A percentile compares a stretch with the other conserved stretches of the same genome.
phyloP scores from a whole-genome alignment of 2,329 filamentous ascomycete species.

The Talaromyces sp. region DNA sequence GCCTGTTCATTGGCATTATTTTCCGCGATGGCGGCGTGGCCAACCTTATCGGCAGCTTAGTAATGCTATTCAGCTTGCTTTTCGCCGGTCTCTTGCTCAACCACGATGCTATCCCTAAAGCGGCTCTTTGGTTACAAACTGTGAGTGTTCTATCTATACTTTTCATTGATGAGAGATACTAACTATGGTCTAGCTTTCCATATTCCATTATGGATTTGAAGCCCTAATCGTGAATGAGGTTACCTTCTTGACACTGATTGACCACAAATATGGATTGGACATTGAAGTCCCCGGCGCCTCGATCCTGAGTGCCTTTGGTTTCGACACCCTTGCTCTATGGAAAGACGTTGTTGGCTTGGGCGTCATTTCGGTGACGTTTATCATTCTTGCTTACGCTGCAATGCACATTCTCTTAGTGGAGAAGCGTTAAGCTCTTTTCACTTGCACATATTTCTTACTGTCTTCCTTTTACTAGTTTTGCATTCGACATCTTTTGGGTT shows the following conservation, averaged over 20 bases:
- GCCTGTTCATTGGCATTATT: conserved; percentile 91
- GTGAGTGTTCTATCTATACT: conserved; percentile 38
- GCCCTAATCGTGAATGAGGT: conserved; percentile 97
- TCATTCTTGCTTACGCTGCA: conserved; percentile 79
- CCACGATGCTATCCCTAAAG: conserved; percentile 81
- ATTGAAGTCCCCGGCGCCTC: conserved; percentile 93
- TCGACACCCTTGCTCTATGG: conserved; percentile 83
- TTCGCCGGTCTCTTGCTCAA: conserved; percentile 94
- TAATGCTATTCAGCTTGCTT: conserved; percentile 94
- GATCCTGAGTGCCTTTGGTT: conserved; percentile 91
- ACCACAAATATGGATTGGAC: conserved; percentile 92
- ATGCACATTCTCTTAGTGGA: conserved; percentile 94
- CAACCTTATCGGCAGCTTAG: conserved; percentile 85
- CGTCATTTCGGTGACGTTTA: conserved; percentile 74
- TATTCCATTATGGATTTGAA: conserved; percentile 98
- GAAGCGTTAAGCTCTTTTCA: conserved; percentile 55
- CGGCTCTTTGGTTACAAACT: conserved; percentile 82
- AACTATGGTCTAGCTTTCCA: conserved; percentile 59
- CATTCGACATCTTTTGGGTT: background rate
- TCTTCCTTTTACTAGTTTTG: background rate
- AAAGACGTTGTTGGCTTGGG: conserved; percentile 73
- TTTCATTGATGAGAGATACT: background rate
- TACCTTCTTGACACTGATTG: conserved; percentile 77
- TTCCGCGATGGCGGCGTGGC: conserved; percentile 89
- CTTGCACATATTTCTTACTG: conserved; percentile 20